A percentile compares a stretch with the other conserved stretches of the same genome.
Conservation (phyloP, 2,329 filamentous ascomycete species). For the Geosmithia putterillii region DNA sequence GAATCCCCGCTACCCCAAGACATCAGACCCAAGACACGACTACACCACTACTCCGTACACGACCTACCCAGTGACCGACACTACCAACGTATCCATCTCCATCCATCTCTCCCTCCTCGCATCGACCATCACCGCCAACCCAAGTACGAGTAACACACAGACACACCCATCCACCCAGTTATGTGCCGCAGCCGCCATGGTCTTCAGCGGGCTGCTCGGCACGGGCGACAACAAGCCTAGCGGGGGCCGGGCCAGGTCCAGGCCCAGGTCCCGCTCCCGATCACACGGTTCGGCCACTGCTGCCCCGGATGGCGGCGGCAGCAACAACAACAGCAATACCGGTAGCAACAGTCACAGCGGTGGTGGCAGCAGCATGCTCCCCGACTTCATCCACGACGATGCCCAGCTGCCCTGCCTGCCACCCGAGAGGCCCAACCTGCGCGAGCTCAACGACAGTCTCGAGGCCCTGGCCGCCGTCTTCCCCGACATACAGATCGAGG, state of each 20-base stretch:
- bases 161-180: not conserved
- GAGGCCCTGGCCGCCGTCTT: constrained; percentile 60
- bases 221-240: constrained; percentile 22
- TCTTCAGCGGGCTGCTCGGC: constrained; percentile 34
- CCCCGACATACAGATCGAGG: constrained; percentile 69
- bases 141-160: not conserved
- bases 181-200: constrained; percentile 19
- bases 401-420: constrained; percentile 34
- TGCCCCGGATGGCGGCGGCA: too few relatives aligned
- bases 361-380: constrained; percentile 13
- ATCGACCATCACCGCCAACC: not conserved
- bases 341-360: constrained; percentile 5
- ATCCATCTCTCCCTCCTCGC: not conserved
- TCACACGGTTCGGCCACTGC: too few relatives aligned
- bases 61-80: too few relatives aligned
- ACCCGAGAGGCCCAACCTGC: constrained; percentile 47
- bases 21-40: too few relatives aligned
- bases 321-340: not conserved
- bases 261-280: too few relatives aligned
- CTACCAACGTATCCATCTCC: too few relatives aligned
- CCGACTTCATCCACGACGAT: constrained; percentile 43
- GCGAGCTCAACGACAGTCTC: constrained; percentile 58
- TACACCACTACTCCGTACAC: too few relatives aligned
- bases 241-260: constrained; percentile 16
- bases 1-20: not conserved